These are phyloP conservation scores for Pelargonium citronellum DNA, from an alignment of 441 rosid genomes.

Conservation along the genomic window DNA sequence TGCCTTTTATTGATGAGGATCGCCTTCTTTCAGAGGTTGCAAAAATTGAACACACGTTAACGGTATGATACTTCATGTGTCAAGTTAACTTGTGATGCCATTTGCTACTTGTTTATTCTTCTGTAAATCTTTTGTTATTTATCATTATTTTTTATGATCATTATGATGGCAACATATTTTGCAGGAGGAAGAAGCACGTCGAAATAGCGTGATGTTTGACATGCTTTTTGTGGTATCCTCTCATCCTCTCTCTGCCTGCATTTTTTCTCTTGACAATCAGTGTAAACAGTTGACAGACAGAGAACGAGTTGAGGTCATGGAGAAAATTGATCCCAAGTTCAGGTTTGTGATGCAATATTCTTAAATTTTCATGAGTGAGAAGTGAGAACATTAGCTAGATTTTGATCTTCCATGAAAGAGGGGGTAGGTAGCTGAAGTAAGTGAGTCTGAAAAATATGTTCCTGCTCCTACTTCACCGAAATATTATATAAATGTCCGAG, in stretches of 20 bases:
- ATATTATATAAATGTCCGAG: no score
- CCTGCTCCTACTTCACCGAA: no score
- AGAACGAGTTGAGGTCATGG: conserved; percentile 43
- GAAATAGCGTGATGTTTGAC: conserved; percentile 69
- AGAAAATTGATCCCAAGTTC: conserved; percentile 53
- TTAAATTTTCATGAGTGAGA: background rate
- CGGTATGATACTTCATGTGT: conserved; percentile 39
- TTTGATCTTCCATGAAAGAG: no score
- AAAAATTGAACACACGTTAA: conserved; percentile 57
- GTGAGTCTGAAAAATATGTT: no score
- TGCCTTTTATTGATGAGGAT: conserved; percentile 83
- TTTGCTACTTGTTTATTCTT: background rate
- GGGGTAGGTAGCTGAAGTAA: no score
- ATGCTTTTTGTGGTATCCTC: conserved; percentile 71
- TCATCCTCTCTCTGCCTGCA: conserved; percentile 66
- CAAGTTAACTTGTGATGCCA: conserved; percentile 11
- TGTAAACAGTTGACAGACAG: conserved; percentile 43
- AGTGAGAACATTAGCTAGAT: background rate
- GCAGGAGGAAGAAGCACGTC: conserved; percentile 73
- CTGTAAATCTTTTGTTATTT: background rate
- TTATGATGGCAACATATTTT: conserved; percentile 16
- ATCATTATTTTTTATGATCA: background rate
- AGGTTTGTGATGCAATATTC: conserved; percentile 51
- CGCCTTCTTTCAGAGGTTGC: conserved; percentile 79
- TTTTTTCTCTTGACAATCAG: conserved; percentile 57